Conservation (phyloP, 2,329 filamentous ascomycete genomes). For the Capronia americana region DNA sequence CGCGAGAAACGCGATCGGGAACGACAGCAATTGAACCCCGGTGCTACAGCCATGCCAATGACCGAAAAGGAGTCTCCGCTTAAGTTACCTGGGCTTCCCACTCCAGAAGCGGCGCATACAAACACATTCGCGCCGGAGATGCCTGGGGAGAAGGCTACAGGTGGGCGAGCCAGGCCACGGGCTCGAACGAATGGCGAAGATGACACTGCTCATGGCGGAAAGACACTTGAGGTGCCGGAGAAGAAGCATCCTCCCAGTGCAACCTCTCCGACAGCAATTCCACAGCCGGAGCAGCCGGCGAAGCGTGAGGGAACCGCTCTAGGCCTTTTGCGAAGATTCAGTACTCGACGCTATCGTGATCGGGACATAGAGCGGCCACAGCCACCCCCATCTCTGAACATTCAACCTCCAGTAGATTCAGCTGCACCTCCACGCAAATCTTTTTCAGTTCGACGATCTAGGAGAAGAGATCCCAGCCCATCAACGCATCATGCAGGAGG, state of each 20-base stretch:
- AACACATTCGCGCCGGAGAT: conserved; percentile 86
- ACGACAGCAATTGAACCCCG: conserved; percentile 63
- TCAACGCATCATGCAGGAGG: conserved; percentile 63
- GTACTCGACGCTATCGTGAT: conserved; percentile 77
- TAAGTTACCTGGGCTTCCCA: conserved; percentile 74
- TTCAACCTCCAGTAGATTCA: conserved; percentile 76
- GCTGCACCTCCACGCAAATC: conserved; percentile 76
- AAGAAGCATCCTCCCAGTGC: conserved; percentile 48
- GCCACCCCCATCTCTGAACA: conserved; percentile 76
- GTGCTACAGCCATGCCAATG: conserved; percentile 63
- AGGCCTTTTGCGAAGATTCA: conserved; percentile 85
- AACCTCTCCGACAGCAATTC: conserved; percentile 29
- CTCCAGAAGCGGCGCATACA: conserved; percentile 86
- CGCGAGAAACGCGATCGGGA: conserved; percentile 86
- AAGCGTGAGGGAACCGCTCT: conserved; percentile 89
- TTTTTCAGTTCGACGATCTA: conserved; percentile 76
- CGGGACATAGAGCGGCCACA: conserved; percentile 64
- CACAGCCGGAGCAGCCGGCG: conserved; percentile 62
- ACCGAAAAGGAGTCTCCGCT: conserved; percentile 63
- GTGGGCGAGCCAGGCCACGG: conserved; percentile 80
- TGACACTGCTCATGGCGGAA: conserved; percentile 76
- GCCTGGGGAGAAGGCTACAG: conserved; percentile 84
- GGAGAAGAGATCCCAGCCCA: conserved; percentile 61
- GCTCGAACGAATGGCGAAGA: conserved; percentile 95
- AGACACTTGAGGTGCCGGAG: conserved; percentile 64